Percentiles rank a stretch among this genome's conserved stretches.
phyloP scores from a whole-genome alignment of 495 filamentous ascomycete genomes.

The Jackrogersella minutella region DNA sequence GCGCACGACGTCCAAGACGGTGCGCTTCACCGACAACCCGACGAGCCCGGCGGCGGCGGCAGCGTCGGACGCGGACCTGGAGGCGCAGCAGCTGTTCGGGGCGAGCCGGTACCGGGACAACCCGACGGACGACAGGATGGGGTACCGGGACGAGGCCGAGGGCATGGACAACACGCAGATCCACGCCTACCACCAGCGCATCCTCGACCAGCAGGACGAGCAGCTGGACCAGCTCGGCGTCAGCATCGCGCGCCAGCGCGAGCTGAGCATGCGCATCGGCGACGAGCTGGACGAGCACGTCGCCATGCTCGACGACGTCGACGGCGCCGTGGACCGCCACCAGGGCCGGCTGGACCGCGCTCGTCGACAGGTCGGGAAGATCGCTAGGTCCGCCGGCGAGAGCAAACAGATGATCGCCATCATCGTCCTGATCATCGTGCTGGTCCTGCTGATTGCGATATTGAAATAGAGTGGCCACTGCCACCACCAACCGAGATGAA shows the following conservation, averaged over 20 bases:
- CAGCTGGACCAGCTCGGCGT: conserved; percentile 87
- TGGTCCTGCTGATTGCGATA: conserved; percentile 80
- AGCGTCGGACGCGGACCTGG: conserved; percentile 54
- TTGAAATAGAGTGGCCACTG: conserved; percentile 65
- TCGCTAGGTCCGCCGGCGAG: conserved; percentile 77
- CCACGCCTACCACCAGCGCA: conserved; percentile 79
- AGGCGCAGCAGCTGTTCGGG: conserved; percentile 71
- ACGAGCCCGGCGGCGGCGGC: conserved; percentile 41
- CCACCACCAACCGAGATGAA: neutral
- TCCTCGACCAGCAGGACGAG: conserved; percentile 87
- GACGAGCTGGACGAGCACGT: conserved; percentile 94
- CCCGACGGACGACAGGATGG: conserved; percentile 53
- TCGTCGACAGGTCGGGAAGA: conserved; percentile 68
- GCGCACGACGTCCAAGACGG: conserved; percentile 68
- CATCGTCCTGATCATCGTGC: conserved; percentile 74
- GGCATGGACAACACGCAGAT: conserved; percentile 81
- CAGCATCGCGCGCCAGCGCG: conserved; percentile 89
- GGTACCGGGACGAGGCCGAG: conserved; percentile 60
- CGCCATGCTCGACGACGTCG: conserved; percentile 86
- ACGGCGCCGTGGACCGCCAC: conserved; percentile 83
- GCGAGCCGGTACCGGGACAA: conserved; percentile 63
- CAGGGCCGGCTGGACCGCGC: conserved; percentile 76
- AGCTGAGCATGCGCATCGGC: conserved; percentile 94
- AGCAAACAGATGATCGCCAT: conserved; percentile 83
- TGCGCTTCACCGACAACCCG: conserved; percentile 85